These are phyloP conservation scores for Climacium dendroides DNA, from an alignment of 225 moss, liverwort and hornwort genomes.

Conservation along the genomic window DNA sequence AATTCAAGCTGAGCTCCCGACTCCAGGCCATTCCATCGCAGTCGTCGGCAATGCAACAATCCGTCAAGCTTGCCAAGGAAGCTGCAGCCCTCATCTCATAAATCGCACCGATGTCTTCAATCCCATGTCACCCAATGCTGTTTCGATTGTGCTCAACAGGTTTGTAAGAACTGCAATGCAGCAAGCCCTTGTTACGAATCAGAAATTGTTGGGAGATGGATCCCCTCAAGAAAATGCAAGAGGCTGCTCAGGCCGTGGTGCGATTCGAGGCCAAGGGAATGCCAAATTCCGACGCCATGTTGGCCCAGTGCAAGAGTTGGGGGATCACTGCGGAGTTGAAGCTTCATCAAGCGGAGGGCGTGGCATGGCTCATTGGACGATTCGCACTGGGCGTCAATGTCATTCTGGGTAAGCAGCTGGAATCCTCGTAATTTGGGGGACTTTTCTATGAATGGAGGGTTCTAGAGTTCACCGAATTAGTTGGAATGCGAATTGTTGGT, in stretches of 20 bases:
- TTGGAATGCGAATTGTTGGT: neutral
- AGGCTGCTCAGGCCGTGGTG: slow-evolving; percentile 30
- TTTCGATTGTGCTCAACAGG: neutral
- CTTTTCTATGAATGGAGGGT: neutral
- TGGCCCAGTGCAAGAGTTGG: slow-evolving; percentile 39
- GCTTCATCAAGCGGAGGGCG: slow-evolving; percentile 69
- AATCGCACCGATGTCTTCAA: neutral
- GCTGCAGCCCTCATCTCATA: neutral
- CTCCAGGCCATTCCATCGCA: neutral
- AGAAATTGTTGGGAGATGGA: slow-evolving; percentile 13
- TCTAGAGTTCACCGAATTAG: neutral
- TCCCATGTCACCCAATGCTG: too few relatives aligned
- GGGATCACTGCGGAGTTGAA: slow-evolving; percentile 65
- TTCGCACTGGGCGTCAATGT: slow-evolving; percentile 57
- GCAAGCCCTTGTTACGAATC: too few relatives aligned
- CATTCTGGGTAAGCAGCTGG: slow-evolving; percentile 26
- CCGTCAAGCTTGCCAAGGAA: neutral
- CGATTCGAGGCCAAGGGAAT: neutral
- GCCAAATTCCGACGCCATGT: slow-evolving; percentile 32
- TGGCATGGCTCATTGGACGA: slow-evolving; percentile 79
- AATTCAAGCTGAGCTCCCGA: neutral
- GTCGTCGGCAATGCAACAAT: neutral
- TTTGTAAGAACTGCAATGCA: neutral
- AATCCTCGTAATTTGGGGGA: neutral
- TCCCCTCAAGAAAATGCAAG: slow-evolving; percentile 23